Evolutionary conservation across 495 filamentous ascomycete genomes (phyloP).

Genomic region (Lichenothelia convexa): DNA sequence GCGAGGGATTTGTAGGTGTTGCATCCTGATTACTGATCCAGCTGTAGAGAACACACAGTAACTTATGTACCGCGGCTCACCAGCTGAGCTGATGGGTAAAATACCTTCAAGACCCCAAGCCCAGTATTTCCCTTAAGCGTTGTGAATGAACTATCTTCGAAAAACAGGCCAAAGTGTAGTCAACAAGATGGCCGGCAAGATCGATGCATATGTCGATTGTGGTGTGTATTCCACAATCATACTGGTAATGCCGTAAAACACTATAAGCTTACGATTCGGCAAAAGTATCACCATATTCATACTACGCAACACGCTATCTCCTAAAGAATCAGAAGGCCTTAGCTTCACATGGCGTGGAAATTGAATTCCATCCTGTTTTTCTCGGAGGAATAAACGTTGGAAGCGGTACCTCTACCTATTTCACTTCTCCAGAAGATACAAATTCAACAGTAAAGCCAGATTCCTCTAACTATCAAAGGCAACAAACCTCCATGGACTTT

Average conservation of each 20-base stretch:
- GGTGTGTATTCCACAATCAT: too few relatives aligned
- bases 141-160: not conserved
- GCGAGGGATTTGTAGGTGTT: too few relatives aligned
- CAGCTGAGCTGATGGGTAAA: too few relatives aligned
- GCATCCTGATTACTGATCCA: too few relatives aligned
- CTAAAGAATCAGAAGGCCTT: constrained; percentile 33
- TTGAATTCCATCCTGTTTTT: constrained; percentile 53
- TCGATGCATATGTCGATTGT: constrained; percentile 44
- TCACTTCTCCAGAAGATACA: not conserved
- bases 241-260: too few relatives aligned
- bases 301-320: constrained; percentile 41
- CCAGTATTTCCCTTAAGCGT: too few relatives aligned
- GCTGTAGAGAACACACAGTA: too few relatives aligned
- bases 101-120: too few relatives aligned
- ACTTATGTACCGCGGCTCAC: too few relatives aligned
- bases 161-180: not conserved
- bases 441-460: not conserved
- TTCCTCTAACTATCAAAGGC: constrained; percentile 20
- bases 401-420: constrained; percentile 28
- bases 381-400: constrained; percentile 53
- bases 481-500: constrained; percentile 60
- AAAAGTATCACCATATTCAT: constrained; percentile 42
- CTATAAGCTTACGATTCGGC: too few relatives aligned
- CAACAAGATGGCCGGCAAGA: constrained; percentile 33
- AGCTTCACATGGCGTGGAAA: constrained; percentile 34